Percentiles rank a stretch among this genome's conserved stretches.
phyloP scores from a whole-genome alignment of 2,329 filamentous ascomycete species.

The Colletotrichum sp. region DNA sequence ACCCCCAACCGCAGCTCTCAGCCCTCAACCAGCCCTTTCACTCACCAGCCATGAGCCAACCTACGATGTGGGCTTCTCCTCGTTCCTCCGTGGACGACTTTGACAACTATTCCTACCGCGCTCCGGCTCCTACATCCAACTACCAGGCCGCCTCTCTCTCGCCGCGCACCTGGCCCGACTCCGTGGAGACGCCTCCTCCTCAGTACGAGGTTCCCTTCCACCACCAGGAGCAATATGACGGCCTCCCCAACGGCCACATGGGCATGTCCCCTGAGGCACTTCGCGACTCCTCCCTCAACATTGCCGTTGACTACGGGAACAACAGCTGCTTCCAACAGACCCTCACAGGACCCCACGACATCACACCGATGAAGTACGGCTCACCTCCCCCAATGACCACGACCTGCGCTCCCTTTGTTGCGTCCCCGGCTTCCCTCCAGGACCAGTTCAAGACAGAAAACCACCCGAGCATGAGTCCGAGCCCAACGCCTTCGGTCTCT shows the following conservation, averaged over 20 bases:
- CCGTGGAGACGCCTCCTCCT: neutral
- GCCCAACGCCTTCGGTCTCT: neutral
- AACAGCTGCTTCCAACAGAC: neutral
- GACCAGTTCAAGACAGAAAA: neutral
- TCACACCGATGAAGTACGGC: neutral
- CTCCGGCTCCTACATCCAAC: constrained; percentile 27
- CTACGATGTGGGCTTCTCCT: constrained; percentile 37
- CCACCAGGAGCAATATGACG: neutral
- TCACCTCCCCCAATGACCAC: neutral
- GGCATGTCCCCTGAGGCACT: constrained; percentile 2
- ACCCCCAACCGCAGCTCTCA: constrained; percentile 14
- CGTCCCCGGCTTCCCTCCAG: neutral
- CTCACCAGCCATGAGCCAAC: constrained; percentile 5
- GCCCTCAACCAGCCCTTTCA: constrained; percentile 1
- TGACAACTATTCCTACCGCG: constrained; percentile 39
- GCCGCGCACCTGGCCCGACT: constrained; percentile 36
- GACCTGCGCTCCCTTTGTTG: neutral
- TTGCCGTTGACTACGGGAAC: neutral
- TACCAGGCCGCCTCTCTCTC: constrained; percentile 35
- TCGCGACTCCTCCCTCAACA: neutral
- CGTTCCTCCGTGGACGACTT: constrained; percentile 39
- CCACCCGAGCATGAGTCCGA: neutral
- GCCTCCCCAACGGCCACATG: neutral
- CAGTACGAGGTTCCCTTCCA: constrained; percentile 10
- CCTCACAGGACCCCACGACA: neutral